Evolutionary conservation across 148 eudicot genomes (phyloP).

Genomic region (Rhododendron simsii): DNA sequence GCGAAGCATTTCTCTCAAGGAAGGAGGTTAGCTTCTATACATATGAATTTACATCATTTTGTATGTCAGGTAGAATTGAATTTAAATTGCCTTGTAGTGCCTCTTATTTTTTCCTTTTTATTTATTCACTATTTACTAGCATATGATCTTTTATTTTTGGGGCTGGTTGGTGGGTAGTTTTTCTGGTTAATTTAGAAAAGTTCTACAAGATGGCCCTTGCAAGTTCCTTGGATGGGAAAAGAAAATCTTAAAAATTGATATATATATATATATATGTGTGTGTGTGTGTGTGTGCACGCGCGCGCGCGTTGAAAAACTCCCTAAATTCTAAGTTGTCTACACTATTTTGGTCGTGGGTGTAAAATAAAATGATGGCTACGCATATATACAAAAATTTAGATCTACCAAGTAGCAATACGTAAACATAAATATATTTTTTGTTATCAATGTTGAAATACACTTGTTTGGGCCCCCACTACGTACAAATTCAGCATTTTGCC

Average conservation of each 20-base stretch:
- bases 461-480: background rate
- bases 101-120: background rate
- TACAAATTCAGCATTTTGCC: background rate
- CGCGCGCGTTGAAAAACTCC: background rate
- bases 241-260: too few species aligned
- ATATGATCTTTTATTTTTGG: background rate
- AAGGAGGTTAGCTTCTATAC: constrained; percentile 53
- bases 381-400: background rate
- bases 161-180: background rate
- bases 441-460: too few species aligned
- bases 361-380: too few species aligned
- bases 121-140: background rate
- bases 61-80: background rate
- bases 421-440: too few species aligned
- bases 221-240: background rate
- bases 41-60: background rate
- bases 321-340: background rate
- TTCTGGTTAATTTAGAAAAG: background rate
- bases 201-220: background rate
- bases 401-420: background rate
- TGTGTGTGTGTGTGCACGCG: too few species aligned
- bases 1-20: constrained; percentile 61
- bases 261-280: too few species aligned
- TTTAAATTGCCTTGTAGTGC: background rate
- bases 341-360: background rate